Evolutionary conservation across 352 stramenopile species (phyloP), one percentile per base, ranked within the genome.

Genomic region (Phytophthora cactorum): DNA sequence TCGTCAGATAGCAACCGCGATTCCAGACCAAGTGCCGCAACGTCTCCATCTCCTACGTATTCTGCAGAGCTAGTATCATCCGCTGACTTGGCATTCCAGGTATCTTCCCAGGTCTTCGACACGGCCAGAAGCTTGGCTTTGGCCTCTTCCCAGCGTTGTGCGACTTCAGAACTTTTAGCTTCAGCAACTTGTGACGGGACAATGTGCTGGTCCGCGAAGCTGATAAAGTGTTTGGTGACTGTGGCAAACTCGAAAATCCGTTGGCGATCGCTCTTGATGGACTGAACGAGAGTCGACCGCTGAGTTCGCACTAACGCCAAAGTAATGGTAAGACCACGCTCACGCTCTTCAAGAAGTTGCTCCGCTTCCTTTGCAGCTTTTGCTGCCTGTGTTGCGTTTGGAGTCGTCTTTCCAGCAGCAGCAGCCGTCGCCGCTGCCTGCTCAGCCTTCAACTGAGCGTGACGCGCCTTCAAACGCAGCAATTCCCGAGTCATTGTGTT

Each of bases 271-370:
- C 59, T 65, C 50, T 85, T 82, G 32, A 96, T 80, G 3, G 79
- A 78, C 11, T 71, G 66, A 8, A 94, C 70, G 0, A 92, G 69
- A 12, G 68, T 63, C 2, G 75, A 55, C 5, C 85, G 84, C 52
- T 94, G 85, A 2, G 55, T 70, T 12, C 89, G 80, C 15, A 96
- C 76, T 45, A 96, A 79, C 0, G 82, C 63, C 6, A 93, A 65
- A 0, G 83, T 93, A 66, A 96, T 95, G 0, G 74, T 71, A 27
- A 96, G 59, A 0, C 86, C 88, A 31, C 92, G 92, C n/a, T 92
- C 85, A 4, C 84, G 83, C 45, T 96, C 88, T 63, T 96, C 88
- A 10, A 86, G 63, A 7, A 92, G 29, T 29, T 92, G 82, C 17
- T 88, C 78, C 11, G 86, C 74, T 60, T 96, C 88, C 62, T 87